Percentiles rank a stretch among this genome's conserved stretches.
phyloP scores from a whole-genome alignment of 352 stramenopile species.

The Pythium rhizo-oryzae region DNA sequence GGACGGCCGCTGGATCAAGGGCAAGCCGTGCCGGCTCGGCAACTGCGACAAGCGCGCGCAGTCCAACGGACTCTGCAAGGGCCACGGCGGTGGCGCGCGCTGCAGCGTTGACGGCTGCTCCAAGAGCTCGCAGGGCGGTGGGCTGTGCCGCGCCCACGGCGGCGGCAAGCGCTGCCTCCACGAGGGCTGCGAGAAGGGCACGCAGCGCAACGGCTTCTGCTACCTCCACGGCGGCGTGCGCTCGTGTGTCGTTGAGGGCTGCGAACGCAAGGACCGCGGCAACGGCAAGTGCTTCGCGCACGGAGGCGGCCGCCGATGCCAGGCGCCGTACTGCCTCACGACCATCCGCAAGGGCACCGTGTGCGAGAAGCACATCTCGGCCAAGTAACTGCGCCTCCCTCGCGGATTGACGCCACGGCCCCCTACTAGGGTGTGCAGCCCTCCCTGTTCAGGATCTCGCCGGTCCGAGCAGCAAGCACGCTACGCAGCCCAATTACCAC shows the following conservation, averaged over 20 bases:
- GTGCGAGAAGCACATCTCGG: constrained; percentile 44
- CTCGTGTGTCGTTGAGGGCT: constrained; percentile 67
- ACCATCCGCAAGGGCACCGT: constrained; percentile 66
- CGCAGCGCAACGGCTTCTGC: constrained; percentile 81
- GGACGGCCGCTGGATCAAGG: constrained; percentile 88
- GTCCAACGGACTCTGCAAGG: constrained; percentile 81
- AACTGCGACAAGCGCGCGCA: constrained; percentile 78
- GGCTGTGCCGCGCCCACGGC: constrained; percentile 75
- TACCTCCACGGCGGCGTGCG: constrained; percentile 79
- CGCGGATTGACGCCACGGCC: background rate
- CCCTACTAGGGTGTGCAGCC: background rate
- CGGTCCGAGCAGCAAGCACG: background rate
- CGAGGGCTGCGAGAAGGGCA: constrained; percentile 77
- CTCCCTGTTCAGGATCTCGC: background rate
- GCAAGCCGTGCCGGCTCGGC: constrained; percentile 76
- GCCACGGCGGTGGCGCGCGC: constrained; percentile 76
- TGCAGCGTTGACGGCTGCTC: constrained; percentile 74
- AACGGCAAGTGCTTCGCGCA: constrained; percentile 86
- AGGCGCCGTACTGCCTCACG: constrained; percentile 61
- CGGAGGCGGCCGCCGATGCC: constrained; percentile 71
- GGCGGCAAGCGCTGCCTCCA: constrained; percentile 79
- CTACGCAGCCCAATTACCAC: background rate
- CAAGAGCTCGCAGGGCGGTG: constrained; percentile 76
- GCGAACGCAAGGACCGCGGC: constrained; percentile 83
- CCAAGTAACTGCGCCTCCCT: constrained; percentile 11